These are phyloP conservation scores for Macrophomina tecta DNA, from an alignment of 2,329 filamentous ascomycete species.

Conservation along the genomic window DNA sequence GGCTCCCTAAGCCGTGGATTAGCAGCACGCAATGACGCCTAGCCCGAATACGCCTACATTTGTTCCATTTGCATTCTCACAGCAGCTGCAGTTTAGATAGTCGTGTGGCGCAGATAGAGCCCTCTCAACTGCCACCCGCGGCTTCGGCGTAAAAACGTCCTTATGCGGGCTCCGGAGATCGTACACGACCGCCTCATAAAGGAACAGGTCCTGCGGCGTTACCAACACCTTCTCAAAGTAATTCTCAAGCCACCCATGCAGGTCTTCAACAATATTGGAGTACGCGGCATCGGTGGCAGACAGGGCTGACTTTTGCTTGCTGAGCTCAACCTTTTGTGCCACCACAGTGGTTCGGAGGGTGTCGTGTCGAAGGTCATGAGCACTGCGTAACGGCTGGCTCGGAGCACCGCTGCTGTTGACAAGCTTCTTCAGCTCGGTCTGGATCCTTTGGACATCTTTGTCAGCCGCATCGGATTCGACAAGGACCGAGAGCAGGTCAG, in stretches of 20 bases:
- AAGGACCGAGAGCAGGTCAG: conserved; percentile 51
- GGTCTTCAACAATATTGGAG: conserved; percentile 66
- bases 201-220: conserved; percentile 59
- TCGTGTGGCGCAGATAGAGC: conserved; percentile 76
- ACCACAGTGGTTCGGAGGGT: conserved; percentile 78
- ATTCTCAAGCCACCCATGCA: conserved; percentile 58
- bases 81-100: conserved; percentile 77
- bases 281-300: conserved; percentile 74
- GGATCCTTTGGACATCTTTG: not conserved
- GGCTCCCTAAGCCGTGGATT: conserved; percentile 36
- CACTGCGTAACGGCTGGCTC: conserved; percentile 66
- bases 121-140: conserved; percentile 72
- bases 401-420: conserved; percentile 22
- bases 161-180: conserved; percentile 72
- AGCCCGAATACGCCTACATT: conserved; percentile 29
- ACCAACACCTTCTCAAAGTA: conserved; percentile 56
- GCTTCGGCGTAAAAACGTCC: conserved; percentile 76
- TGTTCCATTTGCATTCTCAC: conserved; percentile 44
- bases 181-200: conserved; percentile 78
- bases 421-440: conserved; percentile 15
- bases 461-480: not conserved
- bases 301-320: conserved; percentile 73
- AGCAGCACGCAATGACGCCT: not conserved
- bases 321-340: conserved; percentile 80
- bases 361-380: conserved; percentile 73